Conservation (phyloP, 352 stramenopile species). For the Pythium phragmitis region DNA sequence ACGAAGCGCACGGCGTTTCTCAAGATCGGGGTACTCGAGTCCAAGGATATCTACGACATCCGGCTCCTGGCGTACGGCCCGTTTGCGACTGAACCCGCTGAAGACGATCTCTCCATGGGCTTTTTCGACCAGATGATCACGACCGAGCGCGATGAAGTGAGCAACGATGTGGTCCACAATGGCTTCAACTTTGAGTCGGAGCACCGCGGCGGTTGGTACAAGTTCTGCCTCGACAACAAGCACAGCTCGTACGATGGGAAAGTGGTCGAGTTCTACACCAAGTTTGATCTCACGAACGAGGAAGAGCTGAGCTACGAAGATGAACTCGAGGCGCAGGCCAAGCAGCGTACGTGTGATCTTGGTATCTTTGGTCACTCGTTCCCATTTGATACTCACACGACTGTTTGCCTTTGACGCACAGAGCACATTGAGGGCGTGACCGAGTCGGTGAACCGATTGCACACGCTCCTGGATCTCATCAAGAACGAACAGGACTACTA, state of each 20-base stretch:
- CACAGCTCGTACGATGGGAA: conserved; percentile 66
- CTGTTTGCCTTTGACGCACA: conserved; percentile 18
- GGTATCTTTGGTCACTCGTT: neutral
- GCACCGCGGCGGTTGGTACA: conserved; percentile 83
- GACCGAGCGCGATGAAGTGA: conserved; percentile 58
- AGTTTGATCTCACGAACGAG: conserved; percentile 76
- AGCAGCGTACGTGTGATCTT: conserved; percentile 45
- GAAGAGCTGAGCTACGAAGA: conserved; percentile 75
- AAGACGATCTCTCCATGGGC: conserved; percentile 48
- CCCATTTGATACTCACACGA: too few relatives aligned
- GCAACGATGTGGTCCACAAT: conserved; percentile 80
- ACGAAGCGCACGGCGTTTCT: conserved; percentile 85
- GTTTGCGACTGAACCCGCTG: conserved; percentile 47
- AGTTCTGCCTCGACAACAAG: conserved; percentile 81
- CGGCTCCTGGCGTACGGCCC: conserved; percentile 72
- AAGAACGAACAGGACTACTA: conserved; percentile 83
- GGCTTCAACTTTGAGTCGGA: conserved; percentile 88
- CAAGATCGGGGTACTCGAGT: conserved; percentile 76
- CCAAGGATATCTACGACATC: conserved; percentile 70
- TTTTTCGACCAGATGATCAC: conserved; percentile 81
- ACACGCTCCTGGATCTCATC: conserved; percentile 66
- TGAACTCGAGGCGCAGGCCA: conserved; percentile 59
- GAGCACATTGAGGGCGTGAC: conserved; percentile 72
- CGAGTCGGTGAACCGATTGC: conserved; percentile 57
- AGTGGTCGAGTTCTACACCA: conserved; percentile 81